phyloP scores from a whole-genome alignment of 306 rosid species.

The Begonia masoniana region DNA sequence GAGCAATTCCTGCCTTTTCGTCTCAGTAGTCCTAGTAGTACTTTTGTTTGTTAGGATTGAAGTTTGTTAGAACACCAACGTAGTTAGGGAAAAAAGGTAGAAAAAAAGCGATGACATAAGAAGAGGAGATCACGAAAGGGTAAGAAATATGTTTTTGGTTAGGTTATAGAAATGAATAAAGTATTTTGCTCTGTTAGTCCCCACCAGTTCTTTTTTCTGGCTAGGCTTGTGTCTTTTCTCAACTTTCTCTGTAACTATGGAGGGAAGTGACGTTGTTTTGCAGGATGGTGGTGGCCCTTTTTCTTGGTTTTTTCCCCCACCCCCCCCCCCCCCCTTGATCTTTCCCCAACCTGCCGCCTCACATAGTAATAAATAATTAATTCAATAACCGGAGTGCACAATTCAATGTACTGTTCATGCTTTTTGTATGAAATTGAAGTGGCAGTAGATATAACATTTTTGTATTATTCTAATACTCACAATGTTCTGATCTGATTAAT shows the following conservation, averaged over 20 bases:
- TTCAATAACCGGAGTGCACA: not conserved
- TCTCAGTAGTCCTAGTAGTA: not conserved
- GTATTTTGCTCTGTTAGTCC: not conserved
- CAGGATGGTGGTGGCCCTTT: not conserved
- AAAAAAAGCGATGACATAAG: no score
- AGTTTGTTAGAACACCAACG: not conserved
- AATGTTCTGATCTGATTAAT: no score
- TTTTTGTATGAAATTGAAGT: no score
- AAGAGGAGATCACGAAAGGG: not conserved
- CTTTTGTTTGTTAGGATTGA: not conserved
- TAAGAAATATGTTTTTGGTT: slow-evolving; percentile 5
- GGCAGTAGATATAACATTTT: no score
- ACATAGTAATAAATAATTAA: slow-evolving; percentile 4
- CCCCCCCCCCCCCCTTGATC: no score
- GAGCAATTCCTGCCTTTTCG: not conserved
- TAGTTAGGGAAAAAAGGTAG: not conserved
- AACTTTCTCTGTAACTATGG: not conserved
- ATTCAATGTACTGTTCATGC: no score
- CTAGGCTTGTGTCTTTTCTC: slow-evolving; percentile 1
- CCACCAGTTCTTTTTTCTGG: slow-evolving; percentile 1
- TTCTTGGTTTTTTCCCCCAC: no score
- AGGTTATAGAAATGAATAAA: slow-evolving; percentile 5
- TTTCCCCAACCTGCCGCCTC: slow-evolving; percentile 6
- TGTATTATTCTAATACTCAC: no score
- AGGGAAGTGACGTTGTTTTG: not conserved